These are phyloP conservation scores for Amesomyces nigricolor DNA, from an alignment of 2,329 filamentous ascomycete genomes.

Conservation along the genomic window DNA sequence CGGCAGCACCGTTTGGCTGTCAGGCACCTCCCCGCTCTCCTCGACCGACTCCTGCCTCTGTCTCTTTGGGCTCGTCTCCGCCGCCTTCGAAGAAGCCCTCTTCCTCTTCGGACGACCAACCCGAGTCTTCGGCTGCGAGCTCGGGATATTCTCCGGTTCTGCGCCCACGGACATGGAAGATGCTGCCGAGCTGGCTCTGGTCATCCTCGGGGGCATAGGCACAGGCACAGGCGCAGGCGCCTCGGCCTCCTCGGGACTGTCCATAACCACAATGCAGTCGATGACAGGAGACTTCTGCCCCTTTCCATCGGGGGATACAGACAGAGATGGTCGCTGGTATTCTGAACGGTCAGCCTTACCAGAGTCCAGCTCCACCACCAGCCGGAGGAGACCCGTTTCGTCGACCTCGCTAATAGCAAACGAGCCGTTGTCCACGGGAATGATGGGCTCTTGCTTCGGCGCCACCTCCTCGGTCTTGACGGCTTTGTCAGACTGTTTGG, in stretches of 20 bases:
- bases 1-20: constrained; percentile 20
- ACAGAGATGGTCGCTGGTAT: constrained; percentile 23
- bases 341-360: constrained; percentile 31
- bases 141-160: constrained; percentile 13
- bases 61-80: constrained; percentile 28
- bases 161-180: constrained; percentile 13
- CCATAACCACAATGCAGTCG: constrained; percentile 33
- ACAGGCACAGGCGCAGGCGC: background rate
- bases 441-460: background rate
- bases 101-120: constrained; percentile 30
- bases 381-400: constrained; percentile 43
- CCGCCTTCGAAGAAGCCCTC: constrained; percentile 24
- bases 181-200: constrained; percentile 11
- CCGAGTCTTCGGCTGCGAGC: constrained; percentile 20
- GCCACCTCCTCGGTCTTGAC: constrained; percentile 13
- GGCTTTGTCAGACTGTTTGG: constrained; percentile 26
- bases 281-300: constrained; percentile 8
- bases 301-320: constrained; percentile 30
- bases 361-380: constrained; percentile 47
- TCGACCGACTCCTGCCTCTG: constrained; percentile 20
- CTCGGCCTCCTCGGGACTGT: constrained; percentile 21
- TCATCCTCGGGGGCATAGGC: constrained; percentile 15
- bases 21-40: constrained; percentile 15
- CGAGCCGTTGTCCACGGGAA: constrained; percentile 26
- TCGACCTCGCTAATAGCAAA: constrained; percentile 41